These are phyloP conservation scores for Sedum album DNA, from an alignment of 164 flowering plant species.

Conservation along the genomic window DNA sequence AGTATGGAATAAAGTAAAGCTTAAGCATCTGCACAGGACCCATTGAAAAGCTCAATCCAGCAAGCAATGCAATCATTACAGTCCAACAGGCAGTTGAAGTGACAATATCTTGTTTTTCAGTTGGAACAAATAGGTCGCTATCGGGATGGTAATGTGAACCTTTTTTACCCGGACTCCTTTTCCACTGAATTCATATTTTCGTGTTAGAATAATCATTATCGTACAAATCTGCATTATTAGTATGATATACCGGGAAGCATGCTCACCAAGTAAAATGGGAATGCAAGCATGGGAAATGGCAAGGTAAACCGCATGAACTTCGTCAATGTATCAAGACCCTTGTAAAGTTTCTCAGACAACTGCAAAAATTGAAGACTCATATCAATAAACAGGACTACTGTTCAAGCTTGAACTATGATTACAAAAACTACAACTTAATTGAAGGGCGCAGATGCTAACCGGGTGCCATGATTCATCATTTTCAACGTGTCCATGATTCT, in stretches of 20 bases:
- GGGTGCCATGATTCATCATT: constrained; percentile 94
- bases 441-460: constrained; percentile 24
- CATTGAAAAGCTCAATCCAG: constrained; percentile 36
- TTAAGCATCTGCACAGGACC: constrained; percentile 73
- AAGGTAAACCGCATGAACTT: constrained; percentile 32
- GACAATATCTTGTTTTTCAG: constrained; percentile 62
- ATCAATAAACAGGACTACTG: neutral
- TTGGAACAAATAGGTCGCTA: constrained; percentile 67
- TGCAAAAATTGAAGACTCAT: constrained; percentile 14
- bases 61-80: constrained; percentile 65
- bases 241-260: neutral
- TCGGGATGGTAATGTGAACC: constrained; percentile 84
- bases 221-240: neutral
- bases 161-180: constrained; percentile 83
- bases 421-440: neutral
- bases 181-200: constrained; percentile 42
- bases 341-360: constrained; percentile 57
- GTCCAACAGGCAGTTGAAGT: constrained; percentile 76
- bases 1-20: constrained; percentile 74
- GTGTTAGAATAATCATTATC: neutral
- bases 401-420: neutral
- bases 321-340: constrained; percentile 30
- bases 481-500: constrained; percentile 82
- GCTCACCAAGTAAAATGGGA: constrained; percentile 63
- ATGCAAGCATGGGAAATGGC: constrained; percentile 71